Percentiles rank a stretch among this genome's conserved stretches.
Evolutionary conservation across 257 asterid species (phyloP).

Genomic region (Solanum paucissectum): DNA sequence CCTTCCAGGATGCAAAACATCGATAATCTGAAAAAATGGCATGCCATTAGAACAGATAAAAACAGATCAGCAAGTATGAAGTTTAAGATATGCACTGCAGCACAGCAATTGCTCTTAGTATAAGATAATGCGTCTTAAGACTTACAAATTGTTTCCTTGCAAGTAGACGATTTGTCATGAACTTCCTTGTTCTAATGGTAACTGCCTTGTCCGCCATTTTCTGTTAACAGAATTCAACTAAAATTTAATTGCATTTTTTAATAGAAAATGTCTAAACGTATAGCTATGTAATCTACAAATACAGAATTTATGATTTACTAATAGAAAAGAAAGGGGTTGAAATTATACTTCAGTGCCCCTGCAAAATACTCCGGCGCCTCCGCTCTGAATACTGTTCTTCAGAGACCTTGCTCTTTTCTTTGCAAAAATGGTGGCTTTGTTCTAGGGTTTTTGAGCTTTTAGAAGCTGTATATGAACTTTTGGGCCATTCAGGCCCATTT

Average conservation of each 20-base stretch:
- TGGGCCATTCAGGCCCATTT: neutral
- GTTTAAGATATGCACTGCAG: neutral
- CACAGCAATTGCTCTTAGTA: neutral
- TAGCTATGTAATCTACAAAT: neutral
- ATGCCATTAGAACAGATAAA: neutral
- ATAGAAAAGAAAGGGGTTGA: neutral
- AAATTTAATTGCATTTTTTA: neutral
- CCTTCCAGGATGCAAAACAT: conserved; percentile 65
- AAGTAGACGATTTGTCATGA: conserved; percentile 65
- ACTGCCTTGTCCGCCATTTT: conserved; percentile 65
- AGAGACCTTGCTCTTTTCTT: neutral
- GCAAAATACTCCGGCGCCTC: neutral
- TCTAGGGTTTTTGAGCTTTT: neutral
- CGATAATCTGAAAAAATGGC: conserved; percentile 25
- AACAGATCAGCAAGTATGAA: neutral
- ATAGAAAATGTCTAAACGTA: neutral
- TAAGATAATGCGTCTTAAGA: neutral
- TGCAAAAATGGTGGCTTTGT: neutral
- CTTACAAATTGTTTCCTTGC: conserved; percentile 66
- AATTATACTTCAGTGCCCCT: neutral
- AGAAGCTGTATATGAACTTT: neutral
- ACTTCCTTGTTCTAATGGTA: conserved; percentile 58
- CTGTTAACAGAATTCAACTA: neutral
- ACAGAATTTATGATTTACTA: neutral
- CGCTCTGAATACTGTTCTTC: neutral